A percentile compares a stretch with the other conserved stretches of the same genome.
Evolutionary conservation across 495 filamentous ascomycete genomes (phyloP).

Genomic region (Lichenothelia convexa): DNA sequence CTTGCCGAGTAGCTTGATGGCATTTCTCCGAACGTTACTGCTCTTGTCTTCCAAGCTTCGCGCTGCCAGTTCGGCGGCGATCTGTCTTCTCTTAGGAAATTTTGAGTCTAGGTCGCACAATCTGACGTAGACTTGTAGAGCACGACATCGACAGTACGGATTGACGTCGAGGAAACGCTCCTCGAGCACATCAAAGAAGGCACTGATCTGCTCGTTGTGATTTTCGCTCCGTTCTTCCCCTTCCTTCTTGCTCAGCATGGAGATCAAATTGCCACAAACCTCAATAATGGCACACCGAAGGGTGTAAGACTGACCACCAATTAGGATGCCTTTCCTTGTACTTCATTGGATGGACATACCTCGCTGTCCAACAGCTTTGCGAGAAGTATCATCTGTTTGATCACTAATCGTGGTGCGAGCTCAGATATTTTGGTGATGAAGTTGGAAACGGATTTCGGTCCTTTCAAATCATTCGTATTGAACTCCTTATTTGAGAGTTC

Average conservation of each 20-base stretch:
- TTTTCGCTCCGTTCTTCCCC: conserved; percentile 59
- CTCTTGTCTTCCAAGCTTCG: conserved; percentile 92
- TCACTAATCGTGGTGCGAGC: conserved; percentile 73
- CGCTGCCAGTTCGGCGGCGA: conserved; percentile 65
- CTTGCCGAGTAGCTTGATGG: conserved; percentile 76
- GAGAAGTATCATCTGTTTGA: conserved; percentile 89
- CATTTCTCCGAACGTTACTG: conserved; percentile 87
- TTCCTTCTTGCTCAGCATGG: conserved; percentile 76
- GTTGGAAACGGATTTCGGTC: conserved; percentile 93
- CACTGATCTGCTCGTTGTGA: conserved; percentile 82
- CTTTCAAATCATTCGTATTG: conserved; percentile 84
- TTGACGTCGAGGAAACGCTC: conserved; percentile 94
- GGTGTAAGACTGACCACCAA: conserved; percentile 56
- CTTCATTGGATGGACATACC: conserved; percentile 26
- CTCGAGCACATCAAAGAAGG: conserved; percentile 91
- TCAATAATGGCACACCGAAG: conserved; percentile 87
- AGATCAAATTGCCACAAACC: conserved; percentile 93
- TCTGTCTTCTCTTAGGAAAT: conserved; percentile 79
- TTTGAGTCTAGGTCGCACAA: conserved; percentile 87
- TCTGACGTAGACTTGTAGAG: conserved; percentile 82
- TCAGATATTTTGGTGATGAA: conserved; percentile 96
- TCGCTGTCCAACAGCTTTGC: conserved; percentile 92
- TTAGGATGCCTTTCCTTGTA: background rate
- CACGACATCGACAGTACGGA: conserved; percentile 82
- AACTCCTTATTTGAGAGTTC: conserved; percentile 96